Evolutionary conservation across 2,329 filamentous ascomycete genomes (phyloP).

Genomic region (Xylariaceae sp.): DNA sequence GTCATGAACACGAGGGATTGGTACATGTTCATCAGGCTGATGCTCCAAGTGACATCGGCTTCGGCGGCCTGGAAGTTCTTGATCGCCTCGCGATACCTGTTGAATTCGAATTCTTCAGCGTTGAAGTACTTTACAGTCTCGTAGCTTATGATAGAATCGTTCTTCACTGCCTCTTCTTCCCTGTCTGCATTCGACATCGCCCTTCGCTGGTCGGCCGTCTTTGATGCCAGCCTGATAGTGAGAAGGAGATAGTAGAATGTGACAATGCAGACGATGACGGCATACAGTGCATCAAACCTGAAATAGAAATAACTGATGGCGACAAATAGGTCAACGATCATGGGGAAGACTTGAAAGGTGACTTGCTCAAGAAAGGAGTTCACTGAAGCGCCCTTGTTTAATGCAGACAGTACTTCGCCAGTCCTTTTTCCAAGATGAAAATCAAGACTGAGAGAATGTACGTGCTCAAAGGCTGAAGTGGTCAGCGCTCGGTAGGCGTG

Average conservation of each 20-base stretch:
- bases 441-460: slow-evolving; percentile 90
- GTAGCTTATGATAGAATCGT: slow-evolving; percentile 98
- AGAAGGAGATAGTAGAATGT: slow-evolving; percentile 96
- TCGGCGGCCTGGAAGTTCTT: slow-evolving; percentile 70
- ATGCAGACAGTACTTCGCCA: slow-evolving; percentile 88
- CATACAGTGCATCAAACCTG: slow-evolving; percentile 83
- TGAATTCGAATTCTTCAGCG: slow-evolving; percentile 75
- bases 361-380: slow-evolving; percentile 96
- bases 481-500: slow-evolving; percentile 95
- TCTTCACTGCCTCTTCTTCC: slow-evolving; percentile 96
- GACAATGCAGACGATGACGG: slow-evolving; percentile 82
- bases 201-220: slow-evolving; percentile 83
- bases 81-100: slow-evolving; percentile 69
- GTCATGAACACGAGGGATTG: slow-evolving; percentile 79
- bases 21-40: slow-evolving; percentile 77
- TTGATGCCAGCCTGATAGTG: slow-evolving; percentile 93
- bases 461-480: slow-evolving; percentile 94
- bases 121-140: slow-evolving; percentile 94
- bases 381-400: slow-evolving; percentile 95
- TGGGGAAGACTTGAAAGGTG: slow-evolving; percentile 92
- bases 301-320: slow-evolving; percentile 80
- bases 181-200: slow-evolving; percentile 94
- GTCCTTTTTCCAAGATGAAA: slow-evolving; percentile 97
- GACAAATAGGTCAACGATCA: slow-evolving; percentile 85
- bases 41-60: slow-evolving; percentile 71